Evolutionary conservation across 306 rosid genomes (phyloP).

Genomic region (Castanea mollissima): DNA sequence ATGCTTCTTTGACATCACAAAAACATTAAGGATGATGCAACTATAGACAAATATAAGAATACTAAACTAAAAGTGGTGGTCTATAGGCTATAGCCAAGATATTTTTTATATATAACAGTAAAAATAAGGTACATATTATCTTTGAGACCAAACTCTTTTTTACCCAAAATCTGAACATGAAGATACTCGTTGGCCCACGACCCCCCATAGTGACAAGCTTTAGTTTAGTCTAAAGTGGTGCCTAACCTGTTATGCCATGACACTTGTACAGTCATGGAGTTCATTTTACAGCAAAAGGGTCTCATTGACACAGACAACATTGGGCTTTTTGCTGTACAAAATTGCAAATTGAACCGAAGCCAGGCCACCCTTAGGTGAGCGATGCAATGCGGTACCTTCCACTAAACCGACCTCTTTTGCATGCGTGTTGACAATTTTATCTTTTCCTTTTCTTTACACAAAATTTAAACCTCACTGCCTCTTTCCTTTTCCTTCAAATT

Average conservation of each 20-base stretch:
- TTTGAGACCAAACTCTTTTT: background rate
- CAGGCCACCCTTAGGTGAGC: constrained; percentile 15
- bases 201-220: constrained; percentile 16
- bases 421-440: constrained; percentile 65
- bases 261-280: constrained; percentile 27
- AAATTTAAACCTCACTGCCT: constrained; percentile 3
- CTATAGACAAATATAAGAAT: background rate
- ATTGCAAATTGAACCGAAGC: background rate
- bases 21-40: constrained; percentile 26
- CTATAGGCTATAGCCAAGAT: background rate
- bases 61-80: background rate
- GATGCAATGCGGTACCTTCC: constrained; percentile 41
- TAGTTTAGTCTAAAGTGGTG: constrained; percentile 26
- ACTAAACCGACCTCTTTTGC: constrained; percentile 54
- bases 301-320: constrained; percentile 9
- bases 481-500: constrained; percentile 14
- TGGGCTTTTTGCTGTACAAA: constrained; percentile 1
- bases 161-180: background rate
- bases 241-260: constrained; percentile 17
- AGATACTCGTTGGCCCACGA: constrained; percentile 13
- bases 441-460: constrained; percentile 21
- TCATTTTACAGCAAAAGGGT: background rate
- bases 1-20: constrained; percentile 34
- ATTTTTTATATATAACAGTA: background rate
- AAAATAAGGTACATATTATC: no score